Conservation (phyloP, 1,139 yeast genomes). For the Pichia kudriavzevii region DNA sequence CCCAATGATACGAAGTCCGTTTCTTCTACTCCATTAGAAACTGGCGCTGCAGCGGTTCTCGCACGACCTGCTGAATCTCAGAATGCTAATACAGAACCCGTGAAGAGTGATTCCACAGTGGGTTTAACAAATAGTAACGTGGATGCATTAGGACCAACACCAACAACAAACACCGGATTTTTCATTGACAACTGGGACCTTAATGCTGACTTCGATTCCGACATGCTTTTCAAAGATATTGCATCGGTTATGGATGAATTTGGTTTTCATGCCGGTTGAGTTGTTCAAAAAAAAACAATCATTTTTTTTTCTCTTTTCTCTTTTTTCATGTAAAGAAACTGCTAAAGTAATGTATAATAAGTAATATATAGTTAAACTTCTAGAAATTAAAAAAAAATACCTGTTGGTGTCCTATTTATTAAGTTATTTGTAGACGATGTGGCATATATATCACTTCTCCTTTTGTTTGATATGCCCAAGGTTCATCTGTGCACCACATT, state of each 20-base stretch:
- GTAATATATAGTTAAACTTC: too few species aligned
- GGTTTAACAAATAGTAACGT: neutral
- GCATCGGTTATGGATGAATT: conserved; percentile 90
- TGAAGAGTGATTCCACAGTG: neutral
- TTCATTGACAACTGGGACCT: conserved; percentile 29
- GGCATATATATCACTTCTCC: too few species aligned
- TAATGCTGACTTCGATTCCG: conserved; percentile 49
- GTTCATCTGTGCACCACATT: too few species aligned
- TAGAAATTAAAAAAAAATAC: too few species aligned
- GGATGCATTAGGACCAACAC: neutral
- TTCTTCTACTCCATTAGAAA: neutral
- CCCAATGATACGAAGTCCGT: neutral
- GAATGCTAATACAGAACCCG: neutral
- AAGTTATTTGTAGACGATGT: too few species aligned
- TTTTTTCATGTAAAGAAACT: too few species aligned
- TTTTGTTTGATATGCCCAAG: too few species aligned
- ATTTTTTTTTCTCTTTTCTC: too few species aligned
- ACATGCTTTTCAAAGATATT: conserved; percentile 80
- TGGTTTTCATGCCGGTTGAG: conserved; percentile 60
- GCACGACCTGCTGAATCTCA: neutral
- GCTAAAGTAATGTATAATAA: neutral
- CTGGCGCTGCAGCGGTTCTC: neutral
- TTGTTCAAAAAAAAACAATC: neutral
- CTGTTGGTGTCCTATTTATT: too few species aligned
- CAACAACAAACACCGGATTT: neutral